Evolutionary conservation across 345 rosid species (phyloP), one percentile per base, ranked within the genome.

Genomic region (Boechera retrofracta): DNA sequence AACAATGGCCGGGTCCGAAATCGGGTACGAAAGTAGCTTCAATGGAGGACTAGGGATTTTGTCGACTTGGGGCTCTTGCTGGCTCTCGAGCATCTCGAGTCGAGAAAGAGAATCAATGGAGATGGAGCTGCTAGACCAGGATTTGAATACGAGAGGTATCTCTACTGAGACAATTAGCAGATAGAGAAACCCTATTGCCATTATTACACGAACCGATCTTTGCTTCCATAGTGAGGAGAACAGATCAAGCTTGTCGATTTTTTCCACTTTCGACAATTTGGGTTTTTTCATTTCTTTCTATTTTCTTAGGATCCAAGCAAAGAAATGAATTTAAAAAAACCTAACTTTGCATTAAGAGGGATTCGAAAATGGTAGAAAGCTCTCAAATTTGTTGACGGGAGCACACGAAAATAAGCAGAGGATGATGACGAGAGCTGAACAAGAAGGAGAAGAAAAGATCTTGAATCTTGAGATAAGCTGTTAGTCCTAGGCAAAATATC

Each of bases 131-230:
- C 72, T 67, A 38, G 87, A 69, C 58, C 85, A 85, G n/a, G 91
- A 76, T 32, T 73, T 80, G 82, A 88, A 90, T 2, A 92, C 90
- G 56, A 88, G 83, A 4, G 99, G 99, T 75, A 95, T 86, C 78
- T 92, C 97, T 5, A 92, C 70, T 16, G 94, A 83, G 55, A 90
- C 92, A 48, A 91, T 55, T 10, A 91, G 47, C 2, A 91, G 42
- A 42, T 92, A 95, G 44, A 91, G 71, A 51, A 86, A 33, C 18
- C 88, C 94, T 1, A 88, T 64, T 26, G 74, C 82, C 58, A 91
- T 80, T 56, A 91, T 69, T 68, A 89, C 83, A 65, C 89, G 98
- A 77, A 89, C 31, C 73, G 96, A 86, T 86, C 89, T 84, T 66
- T 88, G 90, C 78, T 87, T 83, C 74, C 86, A 82, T 21, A 91